Base-by-base conservation (phyloP, 257 asterid species). In the Craterostigma plantagineum region DNA sequence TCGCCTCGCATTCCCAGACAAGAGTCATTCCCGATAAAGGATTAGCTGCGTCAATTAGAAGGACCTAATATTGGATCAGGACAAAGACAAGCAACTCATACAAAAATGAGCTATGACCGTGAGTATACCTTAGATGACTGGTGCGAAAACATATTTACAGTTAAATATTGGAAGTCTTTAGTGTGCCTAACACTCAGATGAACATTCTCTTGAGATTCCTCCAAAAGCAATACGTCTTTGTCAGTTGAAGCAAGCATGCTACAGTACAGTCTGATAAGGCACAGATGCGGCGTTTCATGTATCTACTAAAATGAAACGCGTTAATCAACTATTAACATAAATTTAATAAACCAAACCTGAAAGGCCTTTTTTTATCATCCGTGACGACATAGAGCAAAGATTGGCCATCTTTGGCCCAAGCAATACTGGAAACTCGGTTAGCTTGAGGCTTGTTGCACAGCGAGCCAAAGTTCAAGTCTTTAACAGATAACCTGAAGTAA, bases 401-500 rank as follows among this genome's bases (percentile, higher is more conserved):
- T 45, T 71, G 69, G 48, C 98, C 91, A 56, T 67, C 68, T 64
- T 72, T 90, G n/a, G 86, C 92, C 98, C 98, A 90, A 63, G 95
- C 91, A 42, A 90, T 52, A 62, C 65, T 61, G 14, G 92, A 74
- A 52, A 90, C 95, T n/a, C 83, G 63, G 46, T 75, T 74, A 27
- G 81, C 94, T 56, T 69, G 79, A 65, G 95, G 92, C 64, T 75
- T 70, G 53, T 35, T 60, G 70, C 86, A 75, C 17, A 79, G 79
- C 0, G 72, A 76, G 42, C 95, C 91, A 48, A 79, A 63, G 60
- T 83, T 84, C 69, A 90, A 74, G 64, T 90, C 93, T 44, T 83
- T 68, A 11, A 83, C 91, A 18, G 68, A 83, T 54, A 90, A 60
- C 48, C 63, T 77, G 56, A 79, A 83, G 73, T 12, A 70, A 53